Base-by-base conservation (phyloP, 2,329 filamentous ascomycete genomes). In the Penicillium sumatraense region DNA sequence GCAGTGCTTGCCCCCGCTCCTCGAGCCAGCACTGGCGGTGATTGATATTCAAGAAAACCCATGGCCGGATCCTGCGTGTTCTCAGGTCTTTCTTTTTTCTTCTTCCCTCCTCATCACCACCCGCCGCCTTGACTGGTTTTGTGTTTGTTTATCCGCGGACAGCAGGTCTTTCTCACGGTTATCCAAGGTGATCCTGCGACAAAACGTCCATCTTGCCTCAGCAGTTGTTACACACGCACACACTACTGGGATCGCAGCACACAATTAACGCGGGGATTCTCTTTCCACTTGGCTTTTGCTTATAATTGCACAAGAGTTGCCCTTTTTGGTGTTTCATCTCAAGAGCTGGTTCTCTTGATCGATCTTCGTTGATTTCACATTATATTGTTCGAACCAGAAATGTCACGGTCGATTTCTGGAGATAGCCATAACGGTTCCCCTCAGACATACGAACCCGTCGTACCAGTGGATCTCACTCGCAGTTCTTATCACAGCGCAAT, bases 401-500 rank as follows among this genome's bases (percentile, higher is more conserved):
- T 72, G 70, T 67, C n/a, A n/a, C n/a, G n/a, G n/a, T n/a, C 65
- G 23, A 56, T 53, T 33, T 63, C 61, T 23, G 54, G 59, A 45
- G 60, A 68, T 26, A 69, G 63, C 41, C 57, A 57, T 36, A 60
- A 67, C 36, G 58, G 61, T 52, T 70, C 67, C 42, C 66, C 69
- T 57, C 67, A 63, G 53, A 69, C 65, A 21, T 69, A 70, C 56
- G 62, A 72, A 51, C 72, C 73, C 33, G 72, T 74, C 33, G 70
- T 72, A n/a, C 74, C 75, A 21, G 54, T 68, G 29, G 75, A 77
- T 61, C 64, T 78, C 36, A 68, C 74, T 40, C 61, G 66, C 49
- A 65, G 63, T 49, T 68, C 65, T 38, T 72, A 65, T 59, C 63
- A 65, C 63, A 66, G 59, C 58, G 62, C 58, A 67, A 72, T 68